phyloP scores from a whole-genome alignment of 2,329 filamentous ascomycete species.

The Sarocladium oryzae region DNA sequence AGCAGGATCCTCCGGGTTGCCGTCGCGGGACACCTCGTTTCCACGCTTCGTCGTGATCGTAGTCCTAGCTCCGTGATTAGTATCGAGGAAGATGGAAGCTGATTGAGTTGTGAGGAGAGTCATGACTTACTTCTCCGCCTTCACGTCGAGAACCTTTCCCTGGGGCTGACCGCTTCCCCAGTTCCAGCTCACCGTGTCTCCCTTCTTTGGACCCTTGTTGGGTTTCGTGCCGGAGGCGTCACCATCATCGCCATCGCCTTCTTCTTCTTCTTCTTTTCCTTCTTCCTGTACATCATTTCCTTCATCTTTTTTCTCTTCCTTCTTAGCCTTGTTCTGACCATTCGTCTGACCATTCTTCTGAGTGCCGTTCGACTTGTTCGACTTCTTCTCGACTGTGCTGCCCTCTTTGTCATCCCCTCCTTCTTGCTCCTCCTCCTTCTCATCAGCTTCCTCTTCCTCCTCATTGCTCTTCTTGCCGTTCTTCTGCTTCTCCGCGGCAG shows the following conservation, averaged over 20 bases:
- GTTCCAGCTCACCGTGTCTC: constrained; percentile 40
- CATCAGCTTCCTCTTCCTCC: constrained; percentile 14
- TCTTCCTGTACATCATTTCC: constrained; percentile 12
- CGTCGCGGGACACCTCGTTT: constrained; percentile 33
- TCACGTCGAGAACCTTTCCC: constrained; percentile 38
- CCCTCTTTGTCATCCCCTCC: constrained; percentile 13
- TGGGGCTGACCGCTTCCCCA: constrained; percentile 37
- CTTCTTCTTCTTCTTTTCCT: constrained; percentile 13
- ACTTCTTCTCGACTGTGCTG: constrained; percentile 1
- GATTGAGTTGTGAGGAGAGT: too few relatives aligned
- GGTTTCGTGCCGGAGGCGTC: constrained; percentile 14
- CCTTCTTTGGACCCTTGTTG: constrained; percentile 28
- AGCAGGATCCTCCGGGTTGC: constrained; percentile 33
- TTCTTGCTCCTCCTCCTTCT: constrained; percentile 12
- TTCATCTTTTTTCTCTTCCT: constrained; percentile 8
- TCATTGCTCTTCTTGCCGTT: constrained; percentile 19
- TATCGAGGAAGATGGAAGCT: too few relatives aligned
- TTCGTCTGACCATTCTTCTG: constrained; percentile 6
- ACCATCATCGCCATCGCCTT: constrained; percentile 11
- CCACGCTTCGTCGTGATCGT: constrained; percentile 35
- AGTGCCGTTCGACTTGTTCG: constrained; percentile 13
- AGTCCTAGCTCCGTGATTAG: too few relatives aligned
- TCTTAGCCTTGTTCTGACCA: constrained; percentile 9
- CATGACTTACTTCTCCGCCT: constrained; percentile 34
- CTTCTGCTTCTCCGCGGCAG: constrained; percentile 16